A percentile compares a stretch with the other conserved stretches of the same genome.
Conservation (phyloP, 495 filamentous ascomycete species). For the Penicillium pulvis region DNA sequence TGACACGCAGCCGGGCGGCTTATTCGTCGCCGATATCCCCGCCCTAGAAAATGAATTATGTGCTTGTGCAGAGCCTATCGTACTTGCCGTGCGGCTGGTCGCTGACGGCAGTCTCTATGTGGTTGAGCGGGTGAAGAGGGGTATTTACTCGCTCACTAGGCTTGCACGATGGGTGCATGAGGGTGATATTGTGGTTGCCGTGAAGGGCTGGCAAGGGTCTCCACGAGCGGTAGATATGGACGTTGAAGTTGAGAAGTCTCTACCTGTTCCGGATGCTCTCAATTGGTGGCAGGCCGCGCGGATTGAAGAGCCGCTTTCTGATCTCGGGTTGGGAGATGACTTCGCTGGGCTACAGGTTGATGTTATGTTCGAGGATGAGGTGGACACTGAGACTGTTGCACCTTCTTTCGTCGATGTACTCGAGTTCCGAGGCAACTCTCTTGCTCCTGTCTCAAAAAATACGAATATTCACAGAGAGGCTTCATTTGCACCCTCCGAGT, state of each 20-base stretch:
- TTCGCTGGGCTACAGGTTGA: conserved; percentile 32
- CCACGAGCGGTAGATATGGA: conserved; percentile 38
- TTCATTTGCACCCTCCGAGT: conserved; percentile 16
- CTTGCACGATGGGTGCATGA: conserved; percentile 64
- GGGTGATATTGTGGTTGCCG: conserved; percentile 36
- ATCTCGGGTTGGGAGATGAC: conserved; percentile 25
- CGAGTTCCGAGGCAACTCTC: conserved; percentile 25
- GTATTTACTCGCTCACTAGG: conserved; percentile 71
- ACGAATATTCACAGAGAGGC: conserved; percentile 1
- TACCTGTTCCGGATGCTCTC: conserved; percentile 9
- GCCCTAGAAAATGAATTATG: conserved; percentile 59
- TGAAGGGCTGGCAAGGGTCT: conserved; percentile 40
- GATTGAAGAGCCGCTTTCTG: conserved; percentile 37
- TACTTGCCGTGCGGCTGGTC: conserved; percentile 69
- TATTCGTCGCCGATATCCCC: conserved; percentile 63
- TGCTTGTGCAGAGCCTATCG: conserved; percentile 28
- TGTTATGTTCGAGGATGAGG: conserved; percentile 33
- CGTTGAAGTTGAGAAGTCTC: conserved; percentile 31
- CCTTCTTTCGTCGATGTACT: conserved; percentile 26
- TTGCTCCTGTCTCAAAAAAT: conserved; percentile 14
- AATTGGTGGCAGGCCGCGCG: conserved; percentile 45
- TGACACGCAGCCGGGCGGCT: conserved; percentile 50
- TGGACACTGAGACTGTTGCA: conserved; percentile 8
- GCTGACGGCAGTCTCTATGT: conserved; percentile 63
- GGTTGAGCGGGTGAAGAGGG: conserved; percentile 67